phyloP scores from a whole-genome alignment of 2,329 filamentous ascomycete genomes.

The Beauveria australis region DNA sequence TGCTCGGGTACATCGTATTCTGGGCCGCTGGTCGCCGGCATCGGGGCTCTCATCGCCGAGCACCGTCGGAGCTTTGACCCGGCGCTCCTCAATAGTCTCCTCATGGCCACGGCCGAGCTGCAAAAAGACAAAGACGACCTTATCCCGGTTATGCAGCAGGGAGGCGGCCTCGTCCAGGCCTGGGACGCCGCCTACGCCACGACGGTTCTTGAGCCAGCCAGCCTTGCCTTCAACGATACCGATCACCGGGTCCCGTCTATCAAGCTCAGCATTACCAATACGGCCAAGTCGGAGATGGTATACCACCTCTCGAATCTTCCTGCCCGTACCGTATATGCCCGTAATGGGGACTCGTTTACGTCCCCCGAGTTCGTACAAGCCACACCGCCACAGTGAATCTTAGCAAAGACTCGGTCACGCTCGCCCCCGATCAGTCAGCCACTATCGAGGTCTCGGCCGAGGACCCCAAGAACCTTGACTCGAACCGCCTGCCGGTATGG shows the following conservation, averaged over 20 bases:
- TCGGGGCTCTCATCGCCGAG: background rate
- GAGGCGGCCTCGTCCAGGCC: background rate
- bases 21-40: background rate
- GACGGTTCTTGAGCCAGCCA: background rate
- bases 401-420: background rate
- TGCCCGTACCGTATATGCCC: background rate
- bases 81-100: too few relatives aligned
- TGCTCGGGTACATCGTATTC: background rate
- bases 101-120: too few relatives aligned
- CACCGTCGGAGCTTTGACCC: too few relatives aligned
- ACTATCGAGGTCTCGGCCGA: background rate
- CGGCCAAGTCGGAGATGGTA: background rate
- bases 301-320: background rate
- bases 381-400: background rate
- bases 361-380: background rate
- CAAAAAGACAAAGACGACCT: too few relatives aligned
- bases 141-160: background rate
- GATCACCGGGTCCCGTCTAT: background rate
- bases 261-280: background rate
- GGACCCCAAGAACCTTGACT: background rate
- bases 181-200: background rate
- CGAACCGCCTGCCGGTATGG: background rate
- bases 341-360: background rate
- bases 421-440: background rate
- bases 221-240: background rate